Base-by-base conservation (phyloP, 768 basidiomycete genomes). In the Trametes coccinea region DNA sequence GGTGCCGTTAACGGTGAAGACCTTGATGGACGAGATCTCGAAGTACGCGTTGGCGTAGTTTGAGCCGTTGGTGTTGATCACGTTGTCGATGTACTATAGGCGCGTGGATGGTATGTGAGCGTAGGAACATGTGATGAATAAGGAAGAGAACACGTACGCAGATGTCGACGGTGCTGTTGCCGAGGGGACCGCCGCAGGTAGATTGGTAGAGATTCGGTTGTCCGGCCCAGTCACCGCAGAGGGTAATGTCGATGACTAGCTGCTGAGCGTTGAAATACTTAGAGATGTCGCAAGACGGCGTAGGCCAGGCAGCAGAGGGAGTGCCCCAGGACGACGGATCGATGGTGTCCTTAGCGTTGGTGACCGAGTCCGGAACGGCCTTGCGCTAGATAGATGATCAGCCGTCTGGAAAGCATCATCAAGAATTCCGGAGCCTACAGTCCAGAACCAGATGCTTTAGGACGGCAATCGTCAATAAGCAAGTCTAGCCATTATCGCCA, bases 141-240 rank as follows among this genome's bases (percentile, higher is more conserved):
- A n/a, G n/a, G n/a, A n/a, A n/a, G n/a, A n/a, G n/a, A n/a, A n/a
- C n/a, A n/a, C n/a, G n/a, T n/a, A n/a, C 64, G 57, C 64, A 66
- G 44, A 59, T 45, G 66, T 80, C 82, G 39, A 70, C 52, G 2
- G 79, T 79, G 10, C 76, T 76, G 16, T 73, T 58, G 3, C 76
- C 75, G 9, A 66, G 62, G n/a, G 39, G n/a, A n/a, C 70, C 53
- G 16, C 60, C 44, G 64, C 84, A 87, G 0, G 79, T 75, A 9
- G 75, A 70, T 11, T 64, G 67, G 65, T 86, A 82, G 33, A 80
- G 68, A 13, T 70, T 53, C 0, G 78, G 74, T 9, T 77, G 60
- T 4, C 85, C 85, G 4, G 85, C 86, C 80, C 81, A 84, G 48
- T 70, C 63, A 64, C 84, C 79, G 71, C 86, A 83, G 17, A 87